phyloP scores from a whole-genome alignment of 108 stramenopile species.

The Cyclotella choctawhatcheeana region DNA sequence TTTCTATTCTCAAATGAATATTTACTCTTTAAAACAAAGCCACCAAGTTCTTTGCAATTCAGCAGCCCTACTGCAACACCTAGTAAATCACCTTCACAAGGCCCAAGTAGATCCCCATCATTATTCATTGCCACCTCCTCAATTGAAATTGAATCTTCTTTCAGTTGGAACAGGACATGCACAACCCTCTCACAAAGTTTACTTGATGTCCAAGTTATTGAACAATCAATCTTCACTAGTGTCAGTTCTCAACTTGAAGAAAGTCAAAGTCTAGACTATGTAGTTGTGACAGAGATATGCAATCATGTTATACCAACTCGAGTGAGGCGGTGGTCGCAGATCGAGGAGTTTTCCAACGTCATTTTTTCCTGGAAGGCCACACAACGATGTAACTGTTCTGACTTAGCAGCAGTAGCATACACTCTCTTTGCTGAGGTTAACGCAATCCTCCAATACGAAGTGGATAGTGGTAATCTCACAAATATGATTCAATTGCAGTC shows the following conservation, averaged over 20 bases:
- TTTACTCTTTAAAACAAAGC: too few species aligned
- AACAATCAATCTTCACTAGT: background rate
- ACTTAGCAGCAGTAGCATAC: background rate
- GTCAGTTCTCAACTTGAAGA: background rate
- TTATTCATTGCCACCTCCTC: background rate
- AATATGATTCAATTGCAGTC: background rate
- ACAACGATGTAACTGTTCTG: background rate
- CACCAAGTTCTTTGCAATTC: too few species aligned
- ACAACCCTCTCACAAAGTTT: background rate
- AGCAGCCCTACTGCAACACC: background rate
- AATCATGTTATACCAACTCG: background rate
- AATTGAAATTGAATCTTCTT: constrained; percentile 10
- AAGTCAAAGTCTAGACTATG: background rate
- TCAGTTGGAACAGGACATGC: constrained; percentile 1
- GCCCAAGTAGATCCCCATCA: background rate
- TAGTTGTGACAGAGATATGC: constrained; percentile 6
- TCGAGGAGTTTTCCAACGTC: background rate
- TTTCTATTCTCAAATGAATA: too few species aligned
- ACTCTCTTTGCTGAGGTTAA: background rate
- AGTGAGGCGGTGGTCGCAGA: background rate
- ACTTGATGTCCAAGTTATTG: background rate
- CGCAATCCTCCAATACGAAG: background rate
- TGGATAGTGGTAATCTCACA: background rate
- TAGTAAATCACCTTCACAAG: background rate
- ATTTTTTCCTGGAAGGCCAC: background rate